phyloP scores from a whole-genome alignment of 352 stramenopile genomes.

The Globisporangium emineosum region DNA sequence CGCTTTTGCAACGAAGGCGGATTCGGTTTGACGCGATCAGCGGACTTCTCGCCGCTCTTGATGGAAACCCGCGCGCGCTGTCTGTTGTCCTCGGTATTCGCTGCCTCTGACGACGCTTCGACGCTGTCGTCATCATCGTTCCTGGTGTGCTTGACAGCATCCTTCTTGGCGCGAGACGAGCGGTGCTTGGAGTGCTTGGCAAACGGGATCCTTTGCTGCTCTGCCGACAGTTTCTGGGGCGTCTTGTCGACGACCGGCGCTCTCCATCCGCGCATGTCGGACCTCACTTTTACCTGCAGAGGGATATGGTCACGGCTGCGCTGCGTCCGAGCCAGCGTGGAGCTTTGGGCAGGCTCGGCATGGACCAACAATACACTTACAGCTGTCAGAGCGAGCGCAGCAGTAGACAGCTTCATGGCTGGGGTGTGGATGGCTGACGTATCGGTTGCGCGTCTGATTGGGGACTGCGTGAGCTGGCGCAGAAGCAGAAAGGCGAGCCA shows the following conservation, averaged over 20 bases:
- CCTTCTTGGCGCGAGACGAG: not conserved
- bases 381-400: not conserved
- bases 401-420: not conserved
- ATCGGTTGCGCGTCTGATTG: not conserved
- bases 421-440: not conserved
- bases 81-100: not conserved
- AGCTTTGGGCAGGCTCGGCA: not conserved
- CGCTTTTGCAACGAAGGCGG: not conserved
- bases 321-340: not conserved
- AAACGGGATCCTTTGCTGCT: not conserved
- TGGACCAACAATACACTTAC: not conserved
- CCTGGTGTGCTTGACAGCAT: not conserved
- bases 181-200: not conserved
- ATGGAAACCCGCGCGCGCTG: not conserved
- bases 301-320: not conserved
- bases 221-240: not conserved
- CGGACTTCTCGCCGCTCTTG: not conserved
- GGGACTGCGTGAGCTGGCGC: not conserved
- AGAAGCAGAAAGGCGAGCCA: not conserved
- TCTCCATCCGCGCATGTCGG: not conserved
- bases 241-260: slow-evolving; percentile 13
- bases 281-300: not conserved
- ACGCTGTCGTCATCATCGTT: not conserved
- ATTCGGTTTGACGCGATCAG: not conserved
- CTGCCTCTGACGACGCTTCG: not conserved